Conservation (phyloP, 305 asterid species). For the Solanum hybrid region DNA sequence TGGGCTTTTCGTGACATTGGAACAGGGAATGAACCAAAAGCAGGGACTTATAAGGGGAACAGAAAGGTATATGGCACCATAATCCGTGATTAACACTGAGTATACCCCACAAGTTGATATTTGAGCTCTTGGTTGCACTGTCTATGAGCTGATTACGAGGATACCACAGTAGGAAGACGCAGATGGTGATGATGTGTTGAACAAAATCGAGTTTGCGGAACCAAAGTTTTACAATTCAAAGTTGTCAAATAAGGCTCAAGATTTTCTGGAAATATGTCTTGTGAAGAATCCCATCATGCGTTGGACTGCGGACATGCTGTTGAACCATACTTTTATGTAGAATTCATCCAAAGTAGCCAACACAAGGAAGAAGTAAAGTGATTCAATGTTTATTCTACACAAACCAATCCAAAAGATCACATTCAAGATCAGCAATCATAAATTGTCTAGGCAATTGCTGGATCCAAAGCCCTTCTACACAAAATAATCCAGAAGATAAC, state of each 20-base stretch:
- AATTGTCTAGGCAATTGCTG: too few relatives aligned
- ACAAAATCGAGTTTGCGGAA: constrained; percentile 33
- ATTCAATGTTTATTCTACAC: not conserved
- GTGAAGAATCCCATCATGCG: constrained; percentile 22
- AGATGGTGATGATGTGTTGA: constrained; percentile 14
- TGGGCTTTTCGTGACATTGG: not conserved
- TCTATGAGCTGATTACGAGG: constrained; percentile 37
- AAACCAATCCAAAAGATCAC: not conserved
- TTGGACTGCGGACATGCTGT: constrained; percentile 60
- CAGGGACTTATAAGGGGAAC: not conserved
- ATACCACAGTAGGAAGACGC: constrained; percentile 35
- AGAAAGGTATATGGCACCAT: not conserved
- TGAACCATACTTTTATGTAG: constrained; percentile 33
- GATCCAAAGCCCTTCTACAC: too few relatives aligned
- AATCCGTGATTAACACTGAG: not conserved
- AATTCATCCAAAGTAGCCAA: not conserved
- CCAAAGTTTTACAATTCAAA: constrained; percentile 27
- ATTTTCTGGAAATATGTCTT: constrained; percentile 31
- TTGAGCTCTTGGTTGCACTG: not conserved
- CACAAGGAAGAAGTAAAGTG: not conserved
- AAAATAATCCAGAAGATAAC: too few relatives aligned
- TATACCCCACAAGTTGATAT: not conserved
- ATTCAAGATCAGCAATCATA: too few relatives aligned
- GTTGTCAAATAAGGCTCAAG: constrained; percentile 22
- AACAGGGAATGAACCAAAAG: not conserved